Evolutionary conservation across 257 asterid genomes (phyloP).

Genomic region (Euphrasia confusa): DNA sequence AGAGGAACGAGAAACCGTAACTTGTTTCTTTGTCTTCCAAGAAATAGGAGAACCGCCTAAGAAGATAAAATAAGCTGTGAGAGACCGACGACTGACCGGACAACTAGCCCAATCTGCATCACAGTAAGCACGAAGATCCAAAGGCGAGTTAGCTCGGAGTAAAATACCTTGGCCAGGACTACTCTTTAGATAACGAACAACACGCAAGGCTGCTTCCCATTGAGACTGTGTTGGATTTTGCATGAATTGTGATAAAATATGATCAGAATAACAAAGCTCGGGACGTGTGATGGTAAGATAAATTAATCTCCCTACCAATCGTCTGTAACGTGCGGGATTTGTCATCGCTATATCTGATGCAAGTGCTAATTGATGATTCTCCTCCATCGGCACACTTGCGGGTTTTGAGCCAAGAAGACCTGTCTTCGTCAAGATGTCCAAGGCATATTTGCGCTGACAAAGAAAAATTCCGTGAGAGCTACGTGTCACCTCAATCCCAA

Average conservation of each 20-base stretch:
- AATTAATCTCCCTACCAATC: not conserved
- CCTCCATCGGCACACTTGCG: not conserved
- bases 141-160: not conserved
- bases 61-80: not conserved
- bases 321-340: not conserved
- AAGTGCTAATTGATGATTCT: not conserved
- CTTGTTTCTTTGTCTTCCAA: conserved; percentile 2
- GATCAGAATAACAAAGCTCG: not conserved
- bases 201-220: not conserved
- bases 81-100: not conserved
- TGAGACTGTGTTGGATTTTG: not conserved
- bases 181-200: not conserved
- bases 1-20: not conserved
- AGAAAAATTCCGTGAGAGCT: not conserved
- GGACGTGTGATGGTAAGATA: not conserved
- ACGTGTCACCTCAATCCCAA: not conserved
- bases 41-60: not conserved
- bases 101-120: not conserved
- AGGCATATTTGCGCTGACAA: not conserved
- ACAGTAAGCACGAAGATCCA: too few species aligned
- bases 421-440: not conserved
- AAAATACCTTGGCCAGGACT: not conserved
- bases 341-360: not conserved
- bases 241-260: not conserved
- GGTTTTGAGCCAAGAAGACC: not conserved